Conservation (phyloP, 257 asterid species). For the Rubia yunnanensis region DNA sequence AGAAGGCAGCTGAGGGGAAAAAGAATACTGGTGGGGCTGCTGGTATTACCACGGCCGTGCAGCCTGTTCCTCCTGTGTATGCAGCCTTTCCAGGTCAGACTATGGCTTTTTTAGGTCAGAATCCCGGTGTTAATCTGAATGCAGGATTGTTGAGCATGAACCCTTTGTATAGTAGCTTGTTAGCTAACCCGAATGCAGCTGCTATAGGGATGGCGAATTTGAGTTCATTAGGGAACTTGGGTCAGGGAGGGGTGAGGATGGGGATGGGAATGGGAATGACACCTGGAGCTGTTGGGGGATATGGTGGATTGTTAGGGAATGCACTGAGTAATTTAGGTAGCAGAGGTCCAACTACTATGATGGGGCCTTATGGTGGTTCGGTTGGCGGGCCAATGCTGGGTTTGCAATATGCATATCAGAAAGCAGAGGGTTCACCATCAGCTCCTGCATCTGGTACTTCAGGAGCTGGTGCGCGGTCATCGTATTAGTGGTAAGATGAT, state of each 20-base stretch:
- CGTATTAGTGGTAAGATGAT: slow-evolving; percentile 33
- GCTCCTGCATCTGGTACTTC: slow-evolving; percentile 18
- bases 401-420: slow-evolving; percentile 47
- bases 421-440: slow-evolving; percentile 25
- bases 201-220: slow-evolving; percentile 16
- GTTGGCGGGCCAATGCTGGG: slow-evolving; percentile 20
- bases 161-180: slow-evolving; percentile 37
- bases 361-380: slow-evolving; percentile 18
- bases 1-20: slow-evolving; percentile 64
- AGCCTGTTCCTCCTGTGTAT: slow-evolving; percentile 47
- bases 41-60: slow-evolving; percentile 61
- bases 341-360: slow-evolving; percentile 22
- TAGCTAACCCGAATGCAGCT: slow-evolving; percentile 14
- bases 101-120: slow-evolving; percentile 48
- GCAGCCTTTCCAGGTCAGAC: slow-evolving; percentile 38
- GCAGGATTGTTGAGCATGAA: slow-evolving; percentile 30
- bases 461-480: slow-evolving; percentile 29
- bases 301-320: slow-evolving; percentile 16
- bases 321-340: slow-evolving; percentile 22
- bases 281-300: slow-evolving; percentile 15
- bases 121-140: slow-evolving; percentile 15
- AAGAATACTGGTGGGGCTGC: slow-evolving; percentile 50
- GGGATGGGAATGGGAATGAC: slow-evolving; percentile 21
- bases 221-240: slow-evolving; percentile 25
- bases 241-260: slow-evolving; percentile 19